Conservation (phyloP, 2,329 filamentous ascomycete species). For the Fusarium verticillioides region DNA sequence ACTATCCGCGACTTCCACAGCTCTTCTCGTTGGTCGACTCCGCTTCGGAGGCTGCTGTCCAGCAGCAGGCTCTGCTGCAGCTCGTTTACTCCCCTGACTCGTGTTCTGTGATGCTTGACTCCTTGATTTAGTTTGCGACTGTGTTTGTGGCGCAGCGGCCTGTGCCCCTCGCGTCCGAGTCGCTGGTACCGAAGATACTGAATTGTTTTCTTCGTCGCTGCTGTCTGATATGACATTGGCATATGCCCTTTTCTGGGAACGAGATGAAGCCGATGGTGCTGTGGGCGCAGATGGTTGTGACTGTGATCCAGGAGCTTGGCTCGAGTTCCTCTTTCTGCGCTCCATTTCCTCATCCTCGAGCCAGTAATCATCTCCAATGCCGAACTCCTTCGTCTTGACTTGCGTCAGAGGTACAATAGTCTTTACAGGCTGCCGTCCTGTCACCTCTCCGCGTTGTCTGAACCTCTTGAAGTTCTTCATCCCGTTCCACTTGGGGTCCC, state of each 20-base stretch:
- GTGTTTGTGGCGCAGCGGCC: constrained; percentile 42
- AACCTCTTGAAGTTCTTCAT: constrained; percentile 97
- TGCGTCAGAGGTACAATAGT: constrained; percentile 79
- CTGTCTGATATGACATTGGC: constrained; percentile 51
- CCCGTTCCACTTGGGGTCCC: constrained; percentile 93
- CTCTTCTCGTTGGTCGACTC: constrained; percentile 49
- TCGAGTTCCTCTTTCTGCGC: constrained; percentile 45
- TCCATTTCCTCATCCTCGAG: constrained; percentile 62
- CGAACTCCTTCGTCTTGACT: constrained; percentile 76
- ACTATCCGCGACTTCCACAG: constrained; percentile 51
- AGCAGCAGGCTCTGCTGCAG: constrained; percentile 45
- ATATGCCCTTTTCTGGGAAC: constrained; percentile 30
- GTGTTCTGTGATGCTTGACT: constrained; percentile 45
- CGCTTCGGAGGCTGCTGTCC: constrained; percentile 49
- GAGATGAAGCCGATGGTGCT: constrained; percentile 13
- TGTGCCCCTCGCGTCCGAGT: constrained; percentile 42
- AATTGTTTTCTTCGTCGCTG: constrained; percentile 49
- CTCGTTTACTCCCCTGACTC: constrained; percentile 49
- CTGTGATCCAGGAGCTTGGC: constrained; percentile 39
- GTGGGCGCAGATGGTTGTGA: constrained; percentile 23
- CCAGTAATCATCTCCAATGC: constrained; percentile 83
- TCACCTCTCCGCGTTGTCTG: constrained; percentile 64
- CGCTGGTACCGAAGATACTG: constrained; percentile 2
- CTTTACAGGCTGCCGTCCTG: constrained; percentile 55
- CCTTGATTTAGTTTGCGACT: constrained; percentile 45